phyloP scores from a whole-genome alignment of 2,329 filamentous ascomycete species.

The Microdochium bolleyi region DNA sequence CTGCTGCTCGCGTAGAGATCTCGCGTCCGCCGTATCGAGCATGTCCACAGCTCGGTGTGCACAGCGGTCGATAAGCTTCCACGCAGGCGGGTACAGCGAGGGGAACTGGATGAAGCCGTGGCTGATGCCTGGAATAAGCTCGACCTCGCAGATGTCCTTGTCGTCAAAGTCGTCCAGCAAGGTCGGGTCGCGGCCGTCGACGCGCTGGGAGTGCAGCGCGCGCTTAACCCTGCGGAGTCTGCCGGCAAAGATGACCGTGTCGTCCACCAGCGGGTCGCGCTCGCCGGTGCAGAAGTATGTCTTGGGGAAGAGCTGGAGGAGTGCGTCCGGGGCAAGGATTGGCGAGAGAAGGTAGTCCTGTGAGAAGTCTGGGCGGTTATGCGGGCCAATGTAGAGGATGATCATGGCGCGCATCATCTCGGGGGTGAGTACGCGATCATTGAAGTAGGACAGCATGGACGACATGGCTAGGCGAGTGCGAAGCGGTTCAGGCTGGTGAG shows the following conservation, averaged over 20 bases:
- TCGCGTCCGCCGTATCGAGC: constrained; percentile 47
- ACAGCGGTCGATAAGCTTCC: constrained; percentile 76
- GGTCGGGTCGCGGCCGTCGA: constrained; percentile 35
- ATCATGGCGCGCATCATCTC: constrained; percentile 99
- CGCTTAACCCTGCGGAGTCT: constrained; percentile 74
- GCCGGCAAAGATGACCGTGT: constrained; percentile 93
- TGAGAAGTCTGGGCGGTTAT: constrained; percentile 86
- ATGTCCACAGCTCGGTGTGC: constrained; percentile 76
- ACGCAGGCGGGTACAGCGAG: constrained; percentile 78
- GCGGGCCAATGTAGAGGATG: constrained; percentile 89
- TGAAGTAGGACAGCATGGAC: constrained; percentile 97
- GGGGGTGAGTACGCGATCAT: constrained; percentile 86
- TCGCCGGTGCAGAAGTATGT: constrained; percentile 93
- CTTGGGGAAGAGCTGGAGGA: constrained; percentile 84
- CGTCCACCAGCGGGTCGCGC: constrained; percentile 89
- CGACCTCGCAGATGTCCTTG: constrained; percentile 71
- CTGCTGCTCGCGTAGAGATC: constrained; percentile 19
- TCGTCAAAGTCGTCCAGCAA: constrained; percentile 54
- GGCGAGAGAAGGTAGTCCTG: constrained; percentile 89
- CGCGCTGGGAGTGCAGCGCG: constrained; percentile 36
- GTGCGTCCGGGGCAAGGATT: constrained; percentile 75
- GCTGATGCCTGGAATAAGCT: constrained; percentile 78
- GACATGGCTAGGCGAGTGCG: constrained; percentile 87
- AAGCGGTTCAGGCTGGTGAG: constrained; percentile 50
- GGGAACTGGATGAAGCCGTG: constrained; percentile 95